A percentile compares a stretch with the other conserved stretches of the same genome.
Evolutionary conservation across 2,329 filamentous ascomycete genomes (phyloP).

Genomic region (Penicillium sumatraense): DNA sequence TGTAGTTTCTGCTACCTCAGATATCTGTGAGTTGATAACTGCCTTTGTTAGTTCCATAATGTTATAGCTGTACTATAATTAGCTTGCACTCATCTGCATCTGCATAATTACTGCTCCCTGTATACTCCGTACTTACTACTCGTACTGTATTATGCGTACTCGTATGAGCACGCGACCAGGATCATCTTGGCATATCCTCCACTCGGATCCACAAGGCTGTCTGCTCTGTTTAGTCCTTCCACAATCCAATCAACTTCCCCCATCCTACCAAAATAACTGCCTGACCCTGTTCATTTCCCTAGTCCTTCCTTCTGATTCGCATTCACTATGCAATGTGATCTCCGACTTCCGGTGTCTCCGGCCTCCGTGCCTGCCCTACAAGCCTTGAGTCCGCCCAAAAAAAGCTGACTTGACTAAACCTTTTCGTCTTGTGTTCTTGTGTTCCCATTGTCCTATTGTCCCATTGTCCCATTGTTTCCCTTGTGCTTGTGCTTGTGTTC

Average conservation of each 20-base stretch:
- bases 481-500: too few relatives aligned
- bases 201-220: too few relatives aligned
- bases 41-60: too few relatives aligned
- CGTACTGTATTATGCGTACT: too few relatives aligned
- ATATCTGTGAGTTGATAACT: too few relatives aligned
- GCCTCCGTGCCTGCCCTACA: conserved; percentile 8
- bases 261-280: background rate
- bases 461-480: background rate
- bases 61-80: too few relatives aligned
- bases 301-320: background rate
- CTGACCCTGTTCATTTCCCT: background rate
- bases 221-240: background rate
- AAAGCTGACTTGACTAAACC: too few relatives aligned
- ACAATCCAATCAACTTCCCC: background rate
- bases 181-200: background rate
- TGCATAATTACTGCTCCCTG: too few relatives aligned
- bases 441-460: background rate
- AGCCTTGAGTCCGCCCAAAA: too few relatives aligned
- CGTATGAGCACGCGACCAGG: background rate
- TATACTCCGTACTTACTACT: too few relatives aligned
- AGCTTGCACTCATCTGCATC: too few relatives aligned
- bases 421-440: background rate
- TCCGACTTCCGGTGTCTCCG: conserved; percentile 3
- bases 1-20: too few relatives aligned
- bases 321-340: background rate